phyloP scores from a whole-genome alignment of 2,329 filamentous ascomycete genomes.

The Hymenoscyphus repandus region DNA sequence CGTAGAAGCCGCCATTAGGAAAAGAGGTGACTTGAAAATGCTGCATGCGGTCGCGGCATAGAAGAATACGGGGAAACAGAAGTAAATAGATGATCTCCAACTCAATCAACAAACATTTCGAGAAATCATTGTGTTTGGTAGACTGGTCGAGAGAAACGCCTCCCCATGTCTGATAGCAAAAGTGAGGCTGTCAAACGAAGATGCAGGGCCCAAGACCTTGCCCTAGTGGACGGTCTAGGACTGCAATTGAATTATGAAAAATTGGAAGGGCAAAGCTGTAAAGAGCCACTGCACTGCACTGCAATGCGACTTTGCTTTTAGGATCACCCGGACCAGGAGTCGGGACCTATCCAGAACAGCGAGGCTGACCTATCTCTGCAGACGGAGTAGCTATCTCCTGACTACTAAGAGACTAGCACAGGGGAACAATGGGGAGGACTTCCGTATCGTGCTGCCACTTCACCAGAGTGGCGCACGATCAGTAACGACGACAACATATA shows the following conservation, averaged over 20 bases:
- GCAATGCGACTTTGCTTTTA: not conserved
- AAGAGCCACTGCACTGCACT: not conserved
- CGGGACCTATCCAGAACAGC: not conserved
- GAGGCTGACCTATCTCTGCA: constrained; percentile 3
- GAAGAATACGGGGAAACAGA: constrained; percentile 6
- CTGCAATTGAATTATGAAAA: not conserved
- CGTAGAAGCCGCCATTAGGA: constrained; percentile 19
- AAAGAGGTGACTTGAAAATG: constrained; percentile 8
- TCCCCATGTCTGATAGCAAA: not conserved
- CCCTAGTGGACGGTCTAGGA: not conserved
- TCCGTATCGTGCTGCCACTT: too few species aligned
- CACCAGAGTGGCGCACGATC: too few species aligned
- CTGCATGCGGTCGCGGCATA: constrained; percentile 8
- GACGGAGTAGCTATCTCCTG: not conserved
- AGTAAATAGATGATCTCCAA: constrained; percentile 3
- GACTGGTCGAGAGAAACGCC: not conserved
- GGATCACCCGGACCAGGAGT: not conserved
- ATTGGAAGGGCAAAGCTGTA: not conserved
- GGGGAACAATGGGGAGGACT: not conserved
- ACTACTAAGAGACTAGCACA: not conserved
- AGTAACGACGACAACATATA: too few species aligned
- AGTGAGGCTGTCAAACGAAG: constrained; percentile 18
- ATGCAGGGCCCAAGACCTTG: constrained; percentile 8
- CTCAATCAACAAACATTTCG: not conserved
- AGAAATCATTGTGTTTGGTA: not conserved